phyloP scores from a whole-genome alignment of 495 filamentous ascomycete genomes.

The Neurospora pannonica region DNA sequence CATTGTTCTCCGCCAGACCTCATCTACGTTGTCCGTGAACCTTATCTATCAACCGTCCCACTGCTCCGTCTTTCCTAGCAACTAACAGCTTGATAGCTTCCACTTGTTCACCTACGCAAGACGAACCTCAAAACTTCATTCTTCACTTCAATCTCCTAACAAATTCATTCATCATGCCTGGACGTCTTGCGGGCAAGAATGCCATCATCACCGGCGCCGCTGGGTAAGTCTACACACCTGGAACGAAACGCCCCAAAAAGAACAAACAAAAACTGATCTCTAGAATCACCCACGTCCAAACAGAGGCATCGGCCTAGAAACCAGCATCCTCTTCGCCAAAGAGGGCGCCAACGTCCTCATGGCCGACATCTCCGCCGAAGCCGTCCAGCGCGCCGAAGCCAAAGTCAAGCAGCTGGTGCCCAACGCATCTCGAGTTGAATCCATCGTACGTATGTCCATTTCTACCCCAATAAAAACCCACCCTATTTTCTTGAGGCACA shows the following conservation, averaged over 20 bases:
- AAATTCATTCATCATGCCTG: constrained; percentile 19
- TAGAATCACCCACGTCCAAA: not conserved
- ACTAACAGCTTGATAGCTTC: not conserved
- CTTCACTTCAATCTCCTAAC: not conserved
- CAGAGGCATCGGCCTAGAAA: constrained; percentile 95
- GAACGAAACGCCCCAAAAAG: not conserved
- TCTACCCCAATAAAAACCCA: too few species aligned
- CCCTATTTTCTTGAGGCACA: too few species aligned
- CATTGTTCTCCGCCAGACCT: not conserved
- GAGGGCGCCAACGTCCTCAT: constrained; percentile 85
- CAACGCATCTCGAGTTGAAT: constrained; percentile 49
- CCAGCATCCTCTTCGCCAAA: constrained; percentile 78
- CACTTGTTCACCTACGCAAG: not conserved
- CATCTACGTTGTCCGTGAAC: not conserved
- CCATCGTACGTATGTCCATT: constrained; percentile 36
- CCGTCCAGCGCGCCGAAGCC: constrained; percentile 52
- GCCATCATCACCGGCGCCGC: constrained; percentile 88
- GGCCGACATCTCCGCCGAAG: constrained; percentile 69
- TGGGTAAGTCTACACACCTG: constrained; percentile 46
- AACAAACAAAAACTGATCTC: constrained; percentile 1
- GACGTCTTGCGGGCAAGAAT: constrained; percentile 81
- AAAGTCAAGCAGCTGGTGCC: constrained; percentile 69
- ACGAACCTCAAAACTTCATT: not conserved
- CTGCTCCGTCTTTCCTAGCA: not conserved
- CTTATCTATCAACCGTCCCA: not conserved